Evolutionary conservation across 73 alveolate genomes (phyloP), one percentile per base, ranked within the genome.

Genomic region (Breviolum minutum): DNA sequence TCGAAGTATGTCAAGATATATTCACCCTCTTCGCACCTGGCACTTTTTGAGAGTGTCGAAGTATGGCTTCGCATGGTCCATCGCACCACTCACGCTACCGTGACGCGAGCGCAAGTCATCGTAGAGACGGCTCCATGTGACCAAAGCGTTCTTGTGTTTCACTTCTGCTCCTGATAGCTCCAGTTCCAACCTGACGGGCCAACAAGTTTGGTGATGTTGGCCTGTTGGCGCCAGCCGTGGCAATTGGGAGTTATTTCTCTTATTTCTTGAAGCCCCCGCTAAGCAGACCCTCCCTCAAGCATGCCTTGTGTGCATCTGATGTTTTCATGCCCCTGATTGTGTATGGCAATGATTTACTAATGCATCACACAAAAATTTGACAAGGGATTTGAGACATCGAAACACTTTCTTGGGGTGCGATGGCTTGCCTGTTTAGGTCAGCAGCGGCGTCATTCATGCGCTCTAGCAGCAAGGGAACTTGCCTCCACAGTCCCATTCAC

Each of bases 371-470:
- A 68, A 68, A 68, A 14, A 22, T 1, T 40, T 40, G 54, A 40
- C 54, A 40, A 40, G 54, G 54, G 54, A 40, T 3, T 40, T 40
- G 54, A 40, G 3, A 40, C 54, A 40, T 40, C 54, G 3, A 40
- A 40, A 40, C 54, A 40, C 54, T 40, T 40, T 40, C 54, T 40
- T 40, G 54, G 54, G 24, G 77, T 22, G 77, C 77, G n/a, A 68
- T 14, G n/a, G 77, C 63, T 24, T 32, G 69, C 87, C 98, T 92
- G 90, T 92, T 92, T 64, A 81, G 22, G 54, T 73, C 98, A 8
- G 89, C 81, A 76, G 98, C 98, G n/a, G 98, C 98, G 68, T 92
- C 98, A 54, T 92, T 92, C 98, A 92, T 92, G 81, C 87, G 98
- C 76, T 92, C 98, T 26, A 92, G 79, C 98, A 92, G 87, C 24